These are phyloP conservation scores for Chalciporus piperatoides DNA, from an alignment of 1,284 basidiomycete species.

Conservation along the genomic window DNA sequence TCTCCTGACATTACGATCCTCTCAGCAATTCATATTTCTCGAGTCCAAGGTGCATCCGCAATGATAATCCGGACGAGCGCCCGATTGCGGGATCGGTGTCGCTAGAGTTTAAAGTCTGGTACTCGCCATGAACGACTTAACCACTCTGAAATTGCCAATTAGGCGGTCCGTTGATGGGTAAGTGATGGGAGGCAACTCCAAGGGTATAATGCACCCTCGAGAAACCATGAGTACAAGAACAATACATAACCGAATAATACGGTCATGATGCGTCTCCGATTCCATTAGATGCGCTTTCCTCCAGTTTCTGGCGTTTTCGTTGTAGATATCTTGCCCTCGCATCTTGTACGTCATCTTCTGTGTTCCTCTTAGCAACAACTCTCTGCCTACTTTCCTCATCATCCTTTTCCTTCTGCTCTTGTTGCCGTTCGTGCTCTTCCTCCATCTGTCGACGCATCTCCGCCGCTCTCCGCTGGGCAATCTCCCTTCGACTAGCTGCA, in stretches of 20 bases:
- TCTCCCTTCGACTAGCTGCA: slow-evolving; percentile 75
- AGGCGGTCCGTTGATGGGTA: background rate
- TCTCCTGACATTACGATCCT: too few relatives aligned
- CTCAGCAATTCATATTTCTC: too few relatives aligned
- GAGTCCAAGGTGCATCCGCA: slow-evolving; percentile 44
- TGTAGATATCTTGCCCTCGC: slow-evolving; percentile 76
- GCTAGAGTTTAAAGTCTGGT: slow-evolving; percentile 39
- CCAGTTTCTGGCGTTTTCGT: slow-evolving; percentile 74
- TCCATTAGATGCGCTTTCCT: slow-evolving; percentile 36
- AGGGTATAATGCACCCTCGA: slow-evolving; percentile 1
- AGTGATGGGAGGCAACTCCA: background rate
- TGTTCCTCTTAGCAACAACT: slow-evolving; percentile 64
- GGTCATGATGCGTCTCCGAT: slow-evolving; percentile 13
- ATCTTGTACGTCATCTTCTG: slow-evolving; percentile 63
- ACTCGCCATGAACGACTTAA: slow-evolving; percentile 27
- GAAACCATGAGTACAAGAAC: background rate
- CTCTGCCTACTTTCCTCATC: slow-evolving; percentile 58
- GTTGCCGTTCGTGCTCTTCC: slow-evolving; percentile 60
- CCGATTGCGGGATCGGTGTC: slow-evolving; percentile 43
- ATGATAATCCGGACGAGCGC: slow-evolving; percentile 43
- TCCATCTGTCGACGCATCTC: slow-evolving; percentile 75
- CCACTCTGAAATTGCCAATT: background rate
- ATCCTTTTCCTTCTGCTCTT: slow-evolving; percentile 53
- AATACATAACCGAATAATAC: background rate
- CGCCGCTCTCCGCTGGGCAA: slow-evolving; percentile 71